Evolutionary conservation across 2,329 filamentous ascomycete genomes (phyloP).

Genomic region (Trichoderma guizhouense): DNA sequence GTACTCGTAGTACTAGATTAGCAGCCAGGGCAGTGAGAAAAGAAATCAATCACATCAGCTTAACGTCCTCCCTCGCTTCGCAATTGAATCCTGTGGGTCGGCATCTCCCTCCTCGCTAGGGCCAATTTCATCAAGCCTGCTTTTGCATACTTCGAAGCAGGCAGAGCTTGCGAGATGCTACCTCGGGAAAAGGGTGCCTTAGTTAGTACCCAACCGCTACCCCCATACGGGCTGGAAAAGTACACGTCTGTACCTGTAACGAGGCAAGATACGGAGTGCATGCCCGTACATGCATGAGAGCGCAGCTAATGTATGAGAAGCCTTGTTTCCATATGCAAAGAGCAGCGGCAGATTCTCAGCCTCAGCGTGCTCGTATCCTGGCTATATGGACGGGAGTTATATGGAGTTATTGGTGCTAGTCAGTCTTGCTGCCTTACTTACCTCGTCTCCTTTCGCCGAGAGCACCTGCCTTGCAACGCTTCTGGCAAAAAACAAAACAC

Average conservation of each 20-base stretch:
- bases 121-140: neutral
- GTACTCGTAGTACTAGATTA: neutral
- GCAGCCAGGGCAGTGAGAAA: neutral
- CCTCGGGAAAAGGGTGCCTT: neutral
- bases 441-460: neutral
- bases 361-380: neutral
- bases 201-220: constrained; percentile 1
- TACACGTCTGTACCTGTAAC: neutral
- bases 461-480: neutral
- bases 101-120: neutral
- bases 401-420: neutral
- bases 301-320: neutral
- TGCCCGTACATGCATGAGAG: neutral
- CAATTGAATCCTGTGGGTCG: neutral
- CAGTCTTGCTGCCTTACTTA: neutral
- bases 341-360: neutral
- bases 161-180: neutral
- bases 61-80: neutral
- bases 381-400: neutral
- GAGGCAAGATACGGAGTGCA: neutral
- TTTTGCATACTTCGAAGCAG: neutral
- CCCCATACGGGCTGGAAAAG: neutral
- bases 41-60: neutral
- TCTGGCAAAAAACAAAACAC: neutral
- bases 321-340: neutral